Percentiles rank a stretch among this genome's conserved stretches.
Evolutionary conservation across 2,329 filamentous ascomycete genomes (phyloP).

Genomic region (Huntiella moniliformis): DNA sequence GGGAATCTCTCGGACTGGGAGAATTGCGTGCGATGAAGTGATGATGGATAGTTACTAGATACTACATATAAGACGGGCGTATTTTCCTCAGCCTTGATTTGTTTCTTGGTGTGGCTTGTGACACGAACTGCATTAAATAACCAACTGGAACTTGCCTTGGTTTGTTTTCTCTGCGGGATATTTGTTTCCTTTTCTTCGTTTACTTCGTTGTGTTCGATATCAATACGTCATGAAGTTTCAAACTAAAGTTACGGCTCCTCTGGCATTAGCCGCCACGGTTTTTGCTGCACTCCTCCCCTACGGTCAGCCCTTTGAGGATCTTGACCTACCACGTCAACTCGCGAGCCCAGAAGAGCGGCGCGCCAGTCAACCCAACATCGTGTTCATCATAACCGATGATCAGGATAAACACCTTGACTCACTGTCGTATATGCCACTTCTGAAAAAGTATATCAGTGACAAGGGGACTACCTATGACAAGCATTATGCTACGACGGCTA

Average conservation of each 20-base stretch:
- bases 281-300: too few species aligned
- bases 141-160: too few species aligned
- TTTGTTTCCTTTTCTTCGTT: not conserved
- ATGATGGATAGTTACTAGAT: too few species aligned
- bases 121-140: too few species aligned
- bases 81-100: too few species aligned
- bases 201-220: not conserved
- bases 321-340: not conserved
- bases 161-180: too few species aligned
- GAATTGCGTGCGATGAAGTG: too few species aligned
- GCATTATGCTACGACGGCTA: slow-evolving; percentile 45
- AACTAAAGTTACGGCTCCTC: not conserved
- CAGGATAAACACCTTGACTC: slow-evolving; percentile 45
- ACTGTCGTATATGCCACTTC: slow-evolving; percentile 35
- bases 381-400: slow-evolving; percentile 49
- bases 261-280: not conserved
- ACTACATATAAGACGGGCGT: too few species aligned
- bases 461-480: slow-evolving; percentile 38
- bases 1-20: too few species aligned
- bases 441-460: slow-evolving; percentile 33
- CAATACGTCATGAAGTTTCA: not conserved
- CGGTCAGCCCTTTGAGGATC: too few species aligned
- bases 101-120: too few species aligned
- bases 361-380: slow-evolving; percentile 29
- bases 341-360: not conserved